Conservation (phyloP, 169 alveolate genomes). For the Plasmodium falciparum region DNA sequence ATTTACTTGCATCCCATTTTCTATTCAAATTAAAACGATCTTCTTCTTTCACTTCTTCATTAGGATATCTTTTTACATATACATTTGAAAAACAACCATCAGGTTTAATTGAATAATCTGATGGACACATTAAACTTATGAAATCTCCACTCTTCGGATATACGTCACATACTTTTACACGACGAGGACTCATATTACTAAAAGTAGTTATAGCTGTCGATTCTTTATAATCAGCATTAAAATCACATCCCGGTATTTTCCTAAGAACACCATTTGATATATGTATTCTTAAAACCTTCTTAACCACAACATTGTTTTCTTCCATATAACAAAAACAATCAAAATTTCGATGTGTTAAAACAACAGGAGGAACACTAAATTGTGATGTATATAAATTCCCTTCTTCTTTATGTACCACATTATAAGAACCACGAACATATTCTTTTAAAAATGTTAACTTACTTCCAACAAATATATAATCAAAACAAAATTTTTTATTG, state of each 20-base stretch:
- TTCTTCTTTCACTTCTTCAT: neutral
- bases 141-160: constrained; percentile 43
- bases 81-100: constrained; percentile 38
- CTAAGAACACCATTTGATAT: constrained; percentile 7
- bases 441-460: neutral
- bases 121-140: constrained; percentile 29
- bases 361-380: constrained; percentile 39
- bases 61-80: constrained; percentile 6
- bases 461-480: constrained; percentile 5
- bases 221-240: constrained; percentile 25
- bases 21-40: constrained; percentile 10
- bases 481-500: constrained; percentile 16
- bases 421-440: constrained; percentile 36
- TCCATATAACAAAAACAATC: constrained; percentile 61
- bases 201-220: constrained; percentile 30
- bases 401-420: neutral
- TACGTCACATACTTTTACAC: constrained; percentile 26
- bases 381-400: constrained; percentile 9
- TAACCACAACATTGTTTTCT: neutral
- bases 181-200: neutral
- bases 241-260: constrained; percentile 51
- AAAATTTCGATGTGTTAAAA: constrained; percentile 7
- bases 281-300: constrained; percentile 24
- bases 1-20: constrained; percentile 40
- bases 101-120: constrained; percentile 22